A percentile compares a stretch with the other conserved stretches of the same genome.
Conservation (phyloP, 2,329 filamentous ascomycete species). For the Epicoccum nigrum region DNA sequence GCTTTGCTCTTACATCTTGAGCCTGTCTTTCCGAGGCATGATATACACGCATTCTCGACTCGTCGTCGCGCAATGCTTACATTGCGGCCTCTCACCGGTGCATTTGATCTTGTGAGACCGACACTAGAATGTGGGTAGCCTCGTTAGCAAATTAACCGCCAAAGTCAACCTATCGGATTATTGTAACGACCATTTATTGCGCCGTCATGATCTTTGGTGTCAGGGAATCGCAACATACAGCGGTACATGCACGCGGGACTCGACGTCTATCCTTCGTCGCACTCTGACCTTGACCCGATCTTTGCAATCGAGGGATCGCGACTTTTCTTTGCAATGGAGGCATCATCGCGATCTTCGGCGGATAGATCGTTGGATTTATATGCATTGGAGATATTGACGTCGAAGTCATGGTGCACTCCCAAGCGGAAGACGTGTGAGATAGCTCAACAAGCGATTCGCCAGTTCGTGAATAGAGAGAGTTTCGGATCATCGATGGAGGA, state of each 20-base stretch:
- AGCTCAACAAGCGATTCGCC: not conserved
- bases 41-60: slow-evolving; percentile 48
- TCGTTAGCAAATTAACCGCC: slow-evolving; percentile 19
- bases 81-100: slow-evolving; percentile 45
- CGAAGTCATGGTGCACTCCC: not conserved
- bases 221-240: slow-evolving; percentile 23
- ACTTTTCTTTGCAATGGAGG: slow-evolving; percentile 31
- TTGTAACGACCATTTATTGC: not conserved
- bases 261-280: slow-evolving; percentile 31
- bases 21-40: slow-evolving; percentile 46
- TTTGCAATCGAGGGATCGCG: slow-evolving; percentile 41
- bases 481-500: slow-evolving; percentile 4
- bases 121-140: slow-evolving; percentile 32
- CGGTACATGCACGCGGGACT: slow-evolving; percentile 39
- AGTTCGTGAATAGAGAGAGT: not conserved
- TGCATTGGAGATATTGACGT: slow-evolving; percentile 6
- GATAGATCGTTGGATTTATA: slow-evolving; percentile 17
- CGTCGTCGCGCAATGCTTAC: slow-evolving; percentile 45
- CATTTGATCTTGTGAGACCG: slow-evolving; percentile 51
- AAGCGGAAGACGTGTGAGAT: slow-evolving; percentile 4
- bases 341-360: slow-evolving; percentile 12
- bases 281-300: slow-evolving; percentile 15
- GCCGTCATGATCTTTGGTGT: not conserved
- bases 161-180: slow-evolving; percentile 4
- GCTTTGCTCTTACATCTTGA: slow-evolving; percentile 40